A percentile compares a stretch with the other conserved stretches of the same genome.
phyloP scores from a whole-genome alignment of 2,329 filamentous ascomycete species.

The Sclerotinia minor region DNA sequence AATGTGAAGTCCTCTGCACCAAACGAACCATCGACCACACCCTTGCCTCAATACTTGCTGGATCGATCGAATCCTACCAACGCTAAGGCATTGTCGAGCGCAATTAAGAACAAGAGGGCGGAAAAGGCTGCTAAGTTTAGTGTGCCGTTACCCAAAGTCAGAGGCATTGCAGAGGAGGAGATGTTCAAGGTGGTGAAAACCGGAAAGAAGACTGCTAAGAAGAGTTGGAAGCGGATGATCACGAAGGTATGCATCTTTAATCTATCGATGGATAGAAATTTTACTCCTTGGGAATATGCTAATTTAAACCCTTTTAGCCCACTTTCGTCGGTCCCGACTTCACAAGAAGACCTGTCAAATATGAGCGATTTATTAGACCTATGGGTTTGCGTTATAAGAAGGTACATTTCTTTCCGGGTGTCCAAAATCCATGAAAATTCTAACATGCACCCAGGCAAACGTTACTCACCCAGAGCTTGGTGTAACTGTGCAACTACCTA shows the following conservation, averaged over 20 bases:
- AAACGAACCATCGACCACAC: conserved; percentile 75
- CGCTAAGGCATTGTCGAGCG: conserved; percentile 71
- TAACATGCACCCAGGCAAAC: conserved; percentile 47
- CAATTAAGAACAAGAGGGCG: conserved; percentile 92
- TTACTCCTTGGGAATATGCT: neutral
- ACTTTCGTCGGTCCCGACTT: conserved; percentile 86
- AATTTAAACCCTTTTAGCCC: conserved; percentile 44
- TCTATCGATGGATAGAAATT: neutral
- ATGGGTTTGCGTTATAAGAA: conserved; percentile 81
- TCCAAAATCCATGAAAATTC: neutral
- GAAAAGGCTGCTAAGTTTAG: conserved; percentile 94
- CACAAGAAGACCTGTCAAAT: conserved; percentile 78
- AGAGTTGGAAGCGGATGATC: conserved; percentile 66
- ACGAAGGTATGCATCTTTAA: conserved; percentile 47
- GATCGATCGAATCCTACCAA: conserved; percentile 65
- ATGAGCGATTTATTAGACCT: conserved; percentile 69
- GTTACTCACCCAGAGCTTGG: conserved; percentile 74
- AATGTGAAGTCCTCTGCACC: conserved; percentile 85
- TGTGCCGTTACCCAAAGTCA: conserved; percentile 90
- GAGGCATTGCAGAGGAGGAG: conserved; percentile 91
- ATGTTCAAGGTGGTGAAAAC: conserved; percentile 98
- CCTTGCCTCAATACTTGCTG: conserved; percentile 89
- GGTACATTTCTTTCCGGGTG: conserved; percentile 39
- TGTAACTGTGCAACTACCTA: conserved; percentile 84
- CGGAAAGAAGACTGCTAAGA: conserved; percentile 86